A percentile compares a stretch with the other conserved stretches of the same genome.
These are phyloP conservation scores for Silene conica DNA, from an alignment of 148 eudicot species.

Conservation along the genomic window DNA sequence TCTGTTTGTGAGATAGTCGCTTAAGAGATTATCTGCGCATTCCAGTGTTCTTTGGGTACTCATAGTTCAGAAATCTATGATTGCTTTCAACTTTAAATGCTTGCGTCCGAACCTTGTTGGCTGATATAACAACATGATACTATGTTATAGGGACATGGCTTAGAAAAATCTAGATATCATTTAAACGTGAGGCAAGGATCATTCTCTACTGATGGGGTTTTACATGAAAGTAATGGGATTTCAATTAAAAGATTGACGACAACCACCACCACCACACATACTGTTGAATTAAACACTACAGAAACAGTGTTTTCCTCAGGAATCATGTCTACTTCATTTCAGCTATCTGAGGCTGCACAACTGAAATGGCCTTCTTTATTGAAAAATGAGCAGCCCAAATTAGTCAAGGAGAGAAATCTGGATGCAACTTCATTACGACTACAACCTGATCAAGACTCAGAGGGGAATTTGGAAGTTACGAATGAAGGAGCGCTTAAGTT, in stretches of 20 bases:
- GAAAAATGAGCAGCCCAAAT: constrained; percentile 7
- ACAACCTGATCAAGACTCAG: neutral
- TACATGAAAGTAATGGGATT: neutral
- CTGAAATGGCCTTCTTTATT: constrained; percentile 5
- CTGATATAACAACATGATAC: neutral
- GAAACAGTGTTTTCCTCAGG: neutral
- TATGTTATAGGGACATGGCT: constrained; percentile 21
- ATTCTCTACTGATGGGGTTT: neutral
- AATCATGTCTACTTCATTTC: neutral
- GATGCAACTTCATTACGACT: constrained; percentile 7
- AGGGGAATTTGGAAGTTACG: neutral
- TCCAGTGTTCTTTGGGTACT: too few species aligned
- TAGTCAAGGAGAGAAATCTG: neutral
- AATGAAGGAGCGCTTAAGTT: neutral
- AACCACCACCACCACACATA: neutral
- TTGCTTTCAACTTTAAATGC: neutral
- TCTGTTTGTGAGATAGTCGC: too few species aligned
- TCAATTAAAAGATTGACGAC: constrained; percentile 2
- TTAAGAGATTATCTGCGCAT: too few species aligned
- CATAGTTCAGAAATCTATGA: neutral
- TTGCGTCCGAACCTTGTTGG: neutral
- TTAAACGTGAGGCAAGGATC: constrained; percentile 11
- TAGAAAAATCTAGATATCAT: constrained; percentile 2
- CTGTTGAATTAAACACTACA: neutral
- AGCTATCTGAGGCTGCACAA: neutral